Base-by-base conservation (phyloP, 1,284 basidiomycete genomes). In the Vanrija pseudolonga region DNA sequence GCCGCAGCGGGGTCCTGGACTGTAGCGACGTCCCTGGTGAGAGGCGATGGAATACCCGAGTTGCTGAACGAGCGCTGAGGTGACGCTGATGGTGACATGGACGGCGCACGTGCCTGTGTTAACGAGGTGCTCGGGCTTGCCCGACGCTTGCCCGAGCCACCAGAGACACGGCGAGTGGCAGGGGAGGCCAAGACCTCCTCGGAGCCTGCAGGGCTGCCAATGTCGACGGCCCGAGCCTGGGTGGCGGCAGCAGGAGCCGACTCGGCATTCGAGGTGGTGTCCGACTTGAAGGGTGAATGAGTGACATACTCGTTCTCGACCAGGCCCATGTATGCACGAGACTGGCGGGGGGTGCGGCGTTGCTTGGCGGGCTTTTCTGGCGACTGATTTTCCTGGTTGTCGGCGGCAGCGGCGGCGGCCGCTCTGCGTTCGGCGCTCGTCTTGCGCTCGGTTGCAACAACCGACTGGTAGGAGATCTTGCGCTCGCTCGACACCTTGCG, bases 291-390 rank as follows among this genome's bases (percentile, higher is more conserved):
- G n/a, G 90, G 90, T 63, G 88, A 91, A 76, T 87, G 89, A 22
- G 85, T 85, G 43, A 94, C 90, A 11, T 85, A 84, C 67, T 88
- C 88, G 63, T 82, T 85, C 72, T 87, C 81, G 0, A 85, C 81
- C 37, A 92, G 82, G 24, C 83, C 83, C 66, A 87, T 85, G 63
- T 89, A 85, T 3, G 82, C 84, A 67, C 83, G 85, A 36, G 86
- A 89, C 67, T 90, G 85, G 45, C 85, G 82, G 2, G 50, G 50
- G 6, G 17, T 9, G 12, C 42, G 41, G 19, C 41, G 39, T 11
- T 37, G 47, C 32, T 32, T 32, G 32, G 32, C 9, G 22, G 45
- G 28, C 37, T 49, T 53, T 19, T 48, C 43, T 32, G 88, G 87
- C 28, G 82, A 82, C 61, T 87, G 84, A 59, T 89, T 87, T 73